phyloP scores from a whole-genome alignment of 768 basidiomycete species.

The Rhizopogon salebrosus region DNA sequence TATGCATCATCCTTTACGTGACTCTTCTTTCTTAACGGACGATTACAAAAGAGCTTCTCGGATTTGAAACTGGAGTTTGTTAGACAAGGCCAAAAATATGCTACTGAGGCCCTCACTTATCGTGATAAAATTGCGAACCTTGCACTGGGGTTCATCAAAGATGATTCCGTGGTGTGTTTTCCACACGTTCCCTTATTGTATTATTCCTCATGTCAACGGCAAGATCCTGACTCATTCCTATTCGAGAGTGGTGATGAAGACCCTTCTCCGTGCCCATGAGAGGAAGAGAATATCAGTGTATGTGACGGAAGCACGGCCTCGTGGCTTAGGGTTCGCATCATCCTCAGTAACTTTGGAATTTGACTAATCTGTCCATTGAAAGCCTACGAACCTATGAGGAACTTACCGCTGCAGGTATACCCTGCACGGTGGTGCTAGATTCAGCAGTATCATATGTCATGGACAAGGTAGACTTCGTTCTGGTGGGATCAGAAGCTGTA shows the following conservation, averaged over 20 bases:
- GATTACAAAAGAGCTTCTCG: slow-evolving; percentile 59
- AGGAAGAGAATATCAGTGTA: slow-evolving; percentile 95
- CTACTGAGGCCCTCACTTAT: slow-evolving; percentile 74
- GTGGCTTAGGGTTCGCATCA: slow-evolving; percentile 71
- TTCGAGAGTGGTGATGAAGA: slow-evolving; percentile 92
- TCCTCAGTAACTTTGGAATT: slow-evolving; percentile 6
- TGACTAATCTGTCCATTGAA: slow-evolving; percentile 9
- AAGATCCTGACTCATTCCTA: slow-evolving; percentile 97
- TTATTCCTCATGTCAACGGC: slow-evolving; percentile 9
- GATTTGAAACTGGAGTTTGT: slow-evolving; percentile 82
- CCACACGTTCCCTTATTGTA: slow-evolving; percentile 11
- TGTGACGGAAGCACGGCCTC: slow-evolving; percentile 93
- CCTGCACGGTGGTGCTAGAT: slow-evolving; percentile 91
- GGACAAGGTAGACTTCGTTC: slow-evolving; percentile 91
- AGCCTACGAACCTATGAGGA: slow-evolving; percentile 90
- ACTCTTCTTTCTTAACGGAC: slow-evolving; percentile 3
- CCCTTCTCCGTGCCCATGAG: slow-evolving; percentile 83
- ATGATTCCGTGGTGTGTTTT: slow-evolving; percentile 76
- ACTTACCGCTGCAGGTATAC: slow-evolving; percentile 85
- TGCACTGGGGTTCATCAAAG: slow-evolving; percentile 89
- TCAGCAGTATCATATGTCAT: slow-evolving; percentile 96
- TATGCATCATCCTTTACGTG: slow-evolving; percentile 10
- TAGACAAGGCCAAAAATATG: slow-evolving; percentile 75
- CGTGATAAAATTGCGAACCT: slow-evolving; percentile 85
- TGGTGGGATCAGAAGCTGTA: slow-evolving; percentile 97